Conservation (phyloP, 257 asterid genomes). For the Eucommia ulmoides region DNA sequence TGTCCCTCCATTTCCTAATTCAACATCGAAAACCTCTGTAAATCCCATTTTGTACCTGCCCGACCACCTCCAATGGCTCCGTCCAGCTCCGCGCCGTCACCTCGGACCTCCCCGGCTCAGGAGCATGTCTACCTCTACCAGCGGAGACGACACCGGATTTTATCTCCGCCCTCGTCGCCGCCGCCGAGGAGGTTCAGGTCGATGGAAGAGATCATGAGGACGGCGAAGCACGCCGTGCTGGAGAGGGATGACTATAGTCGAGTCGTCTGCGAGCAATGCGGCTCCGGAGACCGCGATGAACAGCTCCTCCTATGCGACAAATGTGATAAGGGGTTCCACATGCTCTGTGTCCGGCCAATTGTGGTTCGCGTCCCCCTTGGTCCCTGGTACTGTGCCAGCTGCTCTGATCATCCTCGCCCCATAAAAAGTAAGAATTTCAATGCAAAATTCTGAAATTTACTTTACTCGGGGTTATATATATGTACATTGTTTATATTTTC, state of each 20-base stretch:
- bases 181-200: constrained; percentile 30
- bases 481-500: constrained; percentile 6
- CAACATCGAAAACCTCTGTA: too few relatives aligned
- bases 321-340: constrained; percentile 62
- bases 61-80: too few relatives aligned
- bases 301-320: constrained; percentile 63
- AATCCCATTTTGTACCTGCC: too few relatives aligned
- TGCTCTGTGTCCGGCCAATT: constrained; percentile 67
- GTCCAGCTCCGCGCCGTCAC: constrained; percentile 12
- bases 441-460: too few relatives aligned
- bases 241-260: constrained; percentile 11
- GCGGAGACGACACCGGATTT: constrained; percentile 8
- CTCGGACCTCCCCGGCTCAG: constrained; percentile 20
- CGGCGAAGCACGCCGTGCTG: constrained; percentile 28
- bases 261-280: constrained; percentile 59
- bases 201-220: constrained; percentile 42
- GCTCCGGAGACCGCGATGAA: constrained; percentile 51
- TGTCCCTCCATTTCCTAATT: too few relatives aligned
- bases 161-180: constrained; percentile 5
- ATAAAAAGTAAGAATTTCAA: constrained; percentile 64
- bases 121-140: constrained; percentile 8
- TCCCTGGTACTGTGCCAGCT: constrained; percentile 59
- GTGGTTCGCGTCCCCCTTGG: constrained; percentile 66
- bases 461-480: neutral
- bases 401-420: constrained; percentile 40